A percentile compares a stretch with the other conserved stretches of the same genome.
Conservation (phyloP, 768 basidiomycete species). For the Tricholoma furcatifolium region DNA sequence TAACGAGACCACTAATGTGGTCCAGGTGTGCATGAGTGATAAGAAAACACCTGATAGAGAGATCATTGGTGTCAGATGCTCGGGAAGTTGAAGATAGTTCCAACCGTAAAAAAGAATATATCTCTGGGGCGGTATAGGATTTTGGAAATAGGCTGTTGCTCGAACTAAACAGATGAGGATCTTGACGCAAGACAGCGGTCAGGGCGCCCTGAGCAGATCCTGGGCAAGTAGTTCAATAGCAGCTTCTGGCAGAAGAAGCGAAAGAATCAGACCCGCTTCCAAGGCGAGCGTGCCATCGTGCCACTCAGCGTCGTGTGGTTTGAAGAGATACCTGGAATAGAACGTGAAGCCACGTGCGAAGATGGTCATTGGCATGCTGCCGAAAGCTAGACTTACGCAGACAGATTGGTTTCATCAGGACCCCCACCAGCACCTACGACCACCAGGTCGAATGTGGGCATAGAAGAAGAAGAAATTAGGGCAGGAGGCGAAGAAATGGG, state of each 20-base stretch:
- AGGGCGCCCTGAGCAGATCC: conserved; percentile 89
- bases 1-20: conserved; percentile 79
- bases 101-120: conserved; percentile 56
- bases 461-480: conserved; percentile 14
- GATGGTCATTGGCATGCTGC: conserved; percentile 9
- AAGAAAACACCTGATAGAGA: conserved; percentile 64
- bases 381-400: conserved; percentile 54
- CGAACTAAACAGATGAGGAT: conserved; percentile 53
- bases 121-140: conserved; percentile 41
- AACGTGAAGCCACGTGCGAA: conserved; percentile 16
- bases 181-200: conserved; percentile 51
- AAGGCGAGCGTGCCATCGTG: conserved; percentile 78
- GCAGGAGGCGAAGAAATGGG: conserved; percentile 5
- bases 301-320: conserved; percentile 66
- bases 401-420: conserved; percentile 86
- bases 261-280: conserved; percentile 71
- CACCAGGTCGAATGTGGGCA: conserved; percentile 66
- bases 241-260: not conserved
- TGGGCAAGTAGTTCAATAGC: conserved; percentile 25
- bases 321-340: conserved; percentile 77
- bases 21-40: conserved; percentile 91
- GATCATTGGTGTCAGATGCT: conserved; percentile 1
- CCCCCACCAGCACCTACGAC: conserved; percentile 87
- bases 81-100: conserved; percentile 11
- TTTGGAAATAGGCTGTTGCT: conserved; percentile 20